These are phyloP conservation scores for Rubia balearica DNA, from an alignment of 305 asterid species.

Conservation along the genomic window DNA sequence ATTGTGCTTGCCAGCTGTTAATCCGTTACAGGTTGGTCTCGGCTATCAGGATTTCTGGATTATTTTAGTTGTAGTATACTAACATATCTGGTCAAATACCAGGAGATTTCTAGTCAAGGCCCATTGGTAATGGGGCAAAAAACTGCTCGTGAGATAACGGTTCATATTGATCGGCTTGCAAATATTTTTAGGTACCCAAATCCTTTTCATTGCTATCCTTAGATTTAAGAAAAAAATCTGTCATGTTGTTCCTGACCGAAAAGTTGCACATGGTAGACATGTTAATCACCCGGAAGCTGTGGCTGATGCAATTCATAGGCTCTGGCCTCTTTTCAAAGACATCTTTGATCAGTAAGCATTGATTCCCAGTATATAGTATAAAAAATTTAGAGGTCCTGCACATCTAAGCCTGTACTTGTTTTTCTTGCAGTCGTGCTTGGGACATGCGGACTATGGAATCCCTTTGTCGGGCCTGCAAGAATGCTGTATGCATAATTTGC, in stretches of 20 bases:
- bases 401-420: slow-evolving; percentile 2
- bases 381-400: slow-evolving; percentile 1
- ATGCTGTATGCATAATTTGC: slow-evolving; percentile 67
- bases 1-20: slow-evolving; percentile 69
- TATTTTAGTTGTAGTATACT: slow-evolving; percentile 18
- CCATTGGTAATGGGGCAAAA: slow-evolving; percentile 76
- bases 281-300: slow-evolving; percentile 98
- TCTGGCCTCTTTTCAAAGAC: slow-evolving; percentile 95
- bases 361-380: neutral
- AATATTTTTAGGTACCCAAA: slow-evolving; percentile 65
- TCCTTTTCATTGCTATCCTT: slow-evolving; percentile 16
- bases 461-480: slow-evolving; percentile 97
- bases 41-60: slow-evolving; percentile 20
- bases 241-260: slow-evolving; percentile 20
- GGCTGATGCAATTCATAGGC: slow-evolving; percentile 94
- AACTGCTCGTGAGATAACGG: slow-evolving; percentile 85
- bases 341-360: slow-evolving; percentile 81
- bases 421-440: slow-evolving; percentile 86
- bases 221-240: neutral
- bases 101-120: slow-evolving; percentile 84
- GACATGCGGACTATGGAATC: slow-evolving; percentile 98
- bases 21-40: slow-evolving; percentile 72
- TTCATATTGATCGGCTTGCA: slow-evolving; percentile 91
- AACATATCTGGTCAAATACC: slow-evolving; percentile 34
- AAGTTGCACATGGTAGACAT: slow-evolving; percentile 47